Base-by-base conservation (phyloP, 129 eudicot genomes). In the Smallanthus sonchifolius region DNA sequence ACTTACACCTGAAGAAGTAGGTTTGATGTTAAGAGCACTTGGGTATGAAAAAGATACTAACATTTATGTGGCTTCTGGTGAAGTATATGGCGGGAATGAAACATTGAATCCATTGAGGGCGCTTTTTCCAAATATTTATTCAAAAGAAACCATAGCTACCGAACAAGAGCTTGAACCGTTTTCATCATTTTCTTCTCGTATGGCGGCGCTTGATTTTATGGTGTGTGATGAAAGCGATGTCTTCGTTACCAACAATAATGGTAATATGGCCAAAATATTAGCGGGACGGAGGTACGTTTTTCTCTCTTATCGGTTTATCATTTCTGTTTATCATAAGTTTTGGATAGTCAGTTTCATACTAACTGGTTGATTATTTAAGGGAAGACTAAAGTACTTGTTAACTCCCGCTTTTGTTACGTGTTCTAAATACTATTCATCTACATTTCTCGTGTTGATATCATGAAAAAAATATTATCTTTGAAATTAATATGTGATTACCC, bases 1-100 rank as follows among this genome's bases (percentile, higher is more conserved):
- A 7, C 86, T 92, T 40, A 89, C 96, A 10, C 97, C 97, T 10
- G 97, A 92, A 75, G 97, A 92, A 89, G 93, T 88, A 9, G 97
- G 96, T 55, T 82, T 92, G 67, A 83, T 92, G 89, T 72, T 92
- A 42, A 88, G 92, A 80, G 97, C 97, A 68, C 91, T 92, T 24
- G 96, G 97, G 2, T 92, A 86, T 49, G 90, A 83, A 47, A 73
- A 77, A 64, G 79, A 87, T 55, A 86, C 79, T 10, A 90, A 87
- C 72, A 87, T 92, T 55, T 92, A 86, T 75, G 96, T 92, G 70
- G 97, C 96, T 44, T 89, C 96, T 42, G 97, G 96, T 70, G 92
- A 92, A 75, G 92, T 89, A 24, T 92, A 87, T 62, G 91, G 97
- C 65, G 97, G 96, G 44, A 85, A 87, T 60, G 89, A 78, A 75